Evolutionary conservation across 2,329 filamentous ascomycete species (phyloP).

Genomic region (Akanthomyces uredinophilus): DNA sequence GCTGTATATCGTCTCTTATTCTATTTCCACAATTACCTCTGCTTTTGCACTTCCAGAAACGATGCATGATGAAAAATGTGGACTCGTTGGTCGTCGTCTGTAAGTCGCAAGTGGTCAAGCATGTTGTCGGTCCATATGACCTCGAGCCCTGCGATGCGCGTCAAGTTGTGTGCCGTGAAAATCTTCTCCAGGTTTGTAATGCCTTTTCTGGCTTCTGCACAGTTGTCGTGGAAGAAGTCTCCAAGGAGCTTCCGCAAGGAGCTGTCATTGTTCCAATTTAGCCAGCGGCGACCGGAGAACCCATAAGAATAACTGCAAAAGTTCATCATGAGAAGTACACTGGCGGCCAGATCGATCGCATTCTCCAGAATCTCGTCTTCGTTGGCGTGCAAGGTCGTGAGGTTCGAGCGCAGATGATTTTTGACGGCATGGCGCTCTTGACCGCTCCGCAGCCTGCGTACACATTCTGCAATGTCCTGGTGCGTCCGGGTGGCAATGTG

Average conservation of each 20-base stretch:
- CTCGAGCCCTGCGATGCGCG: conserved; percentile 31
- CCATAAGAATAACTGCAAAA: neutral
- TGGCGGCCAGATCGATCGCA: neutral
- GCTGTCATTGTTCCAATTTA: neutral
- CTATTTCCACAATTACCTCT: conserved; percentile 9
- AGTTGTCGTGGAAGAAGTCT: neutral
- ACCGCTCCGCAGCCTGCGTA: neutral
- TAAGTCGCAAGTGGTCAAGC: conserved; percentile 35
- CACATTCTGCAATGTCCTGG: neutral
- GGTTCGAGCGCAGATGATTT: neutral
- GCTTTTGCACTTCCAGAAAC: conserved; percentile 28
- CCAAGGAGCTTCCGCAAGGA: neutral
- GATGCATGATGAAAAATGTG: conserved; percentile 37
- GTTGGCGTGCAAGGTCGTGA: neutral
- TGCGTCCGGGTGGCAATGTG: neutral
- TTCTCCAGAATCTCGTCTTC: neutral
- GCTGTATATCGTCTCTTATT: neutral
- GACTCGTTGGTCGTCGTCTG: conserved; percentile 33
- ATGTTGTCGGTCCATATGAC: conserved; percentile 35
- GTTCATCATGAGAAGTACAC: neutral
- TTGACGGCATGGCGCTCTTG: neutral
- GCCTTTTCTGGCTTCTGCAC: neutral
- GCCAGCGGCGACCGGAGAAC: neutral
- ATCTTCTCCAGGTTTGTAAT: conserved; percentile 2
- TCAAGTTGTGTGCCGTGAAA: conserved; percentile 12